phyloP scores from a whole-genome alignment of 1,284 basidiomycete species.

The Phylloboletellus chloephorus region DNA sequence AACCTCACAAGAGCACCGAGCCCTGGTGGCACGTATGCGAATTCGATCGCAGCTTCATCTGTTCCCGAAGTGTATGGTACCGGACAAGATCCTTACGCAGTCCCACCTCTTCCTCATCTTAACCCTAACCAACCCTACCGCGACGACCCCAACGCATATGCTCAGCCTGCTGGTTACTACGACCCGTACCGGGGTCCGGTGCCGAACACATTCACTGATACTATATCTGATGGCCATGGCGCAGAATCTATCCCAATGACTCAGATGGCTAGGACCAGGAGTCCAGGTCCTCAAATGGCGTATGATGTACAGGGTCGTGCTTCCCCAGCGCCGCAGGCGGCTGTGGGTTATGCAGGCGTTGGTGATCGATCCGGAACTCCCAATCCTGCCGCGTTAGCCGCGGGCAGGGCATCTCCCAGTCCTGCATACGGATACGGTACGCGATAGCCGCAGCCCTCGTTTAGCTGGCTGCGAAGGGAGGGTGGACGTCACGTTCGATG shows the following conservation, averaged over 20 bases:
- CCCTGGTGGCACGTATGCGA: conserved; percentile 37
- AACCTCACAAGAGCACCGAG: conserved; percentile 50
- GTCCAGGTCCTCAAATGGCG: conserved; percentile 38
- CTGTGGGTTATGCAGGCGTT: conserved; percentile 25
- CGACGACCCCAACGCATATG: conserved; percentile 54
- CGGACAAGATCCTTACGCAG: conserved; percentile 70
- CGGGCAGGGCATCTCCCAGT: conserved; percentile 42
- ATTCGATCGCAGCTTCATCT: conserved; percentile 43
- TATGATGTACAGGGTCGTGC: conserved; percentile 33
- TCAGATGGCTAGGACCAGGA: conserved; percentile 51
- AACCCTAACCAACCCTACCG: conserved; percentile 71
- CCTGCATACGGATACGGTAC: conserved; percentile 41
- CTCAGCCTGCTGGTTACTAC: conserved; percentile 47
- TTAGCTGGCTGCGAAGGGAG: background rate
- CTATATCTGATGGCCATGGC: conserved; percentile 27
- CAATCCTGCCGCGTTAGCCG: conserved; percentile 24
- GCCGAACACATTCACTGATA: conserved; percentile 56
- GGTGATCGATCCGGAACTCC: conserved; percentile 35
- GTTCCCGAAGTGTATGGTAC: conserved; percentile 44
- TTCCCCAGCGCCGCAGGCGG: conserved; percentile 38
- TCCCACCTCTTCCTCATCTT: conserved; percentile 76
- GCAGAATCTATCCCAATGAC: conserved; percentile 72
- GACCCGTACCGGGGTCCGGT: conserved; percentile 74
- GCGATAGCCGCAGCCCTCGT: conserved; percentile 14
- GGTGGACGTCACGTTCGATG: conserved; percentile 10